These are phyloP conservation scores for Neurospora sp. DNA, from an alignment of 495 filamentous ascomycete species.

Conservation along the genomic window DNA sequence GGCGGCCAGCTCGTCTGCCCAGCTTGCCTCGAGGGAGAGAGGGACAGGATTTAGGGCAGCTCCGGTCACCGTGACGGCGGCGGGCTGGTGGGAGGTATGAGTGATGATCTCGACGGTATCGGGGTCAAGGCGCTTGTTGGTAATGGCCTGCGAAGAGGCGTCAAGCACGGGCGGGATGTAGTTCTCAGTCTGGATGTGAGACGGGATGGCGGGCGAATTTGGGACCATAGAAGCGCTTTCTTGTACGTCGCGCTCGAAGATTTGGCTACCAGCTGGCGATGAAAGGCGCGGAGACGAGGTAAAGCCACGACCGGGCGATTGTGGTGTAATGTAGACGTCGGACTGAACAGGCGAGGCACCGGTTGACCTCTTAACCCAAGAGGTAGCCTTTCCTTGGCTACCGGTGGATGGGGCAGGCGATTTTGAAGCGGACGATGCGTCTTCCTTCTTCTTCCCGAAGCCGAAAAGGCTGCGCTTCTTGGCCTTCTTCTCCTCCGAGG, in stretches of 20 bases:
- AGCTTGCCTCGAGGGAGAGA: conserved; percentile 24
- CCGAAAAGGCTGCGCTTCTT: conserved; percentile 49
- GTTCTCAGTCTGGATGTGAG: conserved; percentile 85
- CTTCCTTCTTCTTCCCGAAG: conserved; percentile 57
- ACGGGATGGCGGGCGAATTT: conserved; percentile 65
- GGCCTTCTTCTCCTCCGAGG: conserved; percentile 28
- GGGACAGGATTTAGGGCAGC: conserved; percentile 19
- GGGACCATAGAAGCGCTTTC: conserved; percentile 55
- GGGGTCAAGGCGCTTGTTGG: conserved; percentile 61
- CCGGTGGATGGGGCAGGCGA: conserved; percentile 14
- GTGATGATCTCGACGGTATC: conserved; percentile 85
- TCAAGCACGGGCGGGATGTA: conserved; percentile 85
- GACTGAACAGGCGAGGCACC: conserved; percentile 36
- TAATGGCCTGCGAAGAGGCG: conserved; percentile 81
- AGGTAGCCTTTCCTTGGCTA: conserved; percentile 10
- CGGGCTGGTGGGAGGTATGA: conserved; percentile 70
- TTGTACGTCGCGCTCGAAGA: conserved; percentile 91
- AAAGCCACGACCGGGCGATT: conserved; percentile 42
- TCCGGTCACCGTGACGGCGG: conserved; percentile 50
- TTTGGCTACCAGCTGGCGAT: conserved; percentile 67
- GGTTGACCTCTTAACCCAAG: conserved; percentile 8
- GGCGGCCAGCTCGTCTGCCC: conserved; percentile 46
- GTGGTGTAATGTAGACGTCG: conserved; percentile 36
- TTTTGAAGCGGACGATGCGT: conserved; percentile 33
- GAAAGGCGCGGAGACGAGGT: conserved; percentile 50